Percentiles rank a stretch among this genome's conserved stretches.
Evolutionary conservation across 73 alveolate species (phyloP).

Genomic region (Blepharisma japonicum): DNA sequence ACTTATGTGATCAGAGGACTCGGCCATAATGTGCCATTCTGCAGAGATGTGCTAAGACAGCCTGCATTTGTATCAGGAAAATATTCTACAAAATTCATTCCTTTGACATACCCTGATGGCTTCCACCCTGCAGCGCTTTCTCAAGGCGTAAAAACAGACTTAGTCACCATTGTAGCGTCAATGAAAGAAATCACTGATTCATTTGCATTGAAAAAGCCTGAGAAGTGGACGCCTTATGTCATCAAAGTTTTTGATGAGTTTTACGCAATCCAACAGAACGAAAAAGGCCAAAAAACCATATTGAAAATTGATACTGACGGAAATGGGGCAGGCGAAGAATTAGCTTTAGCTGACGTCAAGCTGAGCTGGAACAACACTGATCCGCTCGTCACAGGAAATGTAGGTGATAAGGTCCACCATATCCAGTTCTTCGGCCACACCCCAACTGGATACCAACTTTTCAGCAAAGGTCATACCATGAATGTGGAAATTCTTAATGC

Average conservation of each 20-base stretch:
- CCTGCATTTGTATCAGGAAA: slow-evolving; percentile 53
- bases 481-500: slow-evolving; percentile 8
- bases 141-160: not conserved
- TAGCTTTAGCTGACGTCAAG: not conserved
- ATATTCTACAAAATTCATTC: slow-evolving; percentile 74
- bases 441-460: not conserved
- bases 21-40: slow-evolving; percentile 74
- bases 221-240: not conserved
- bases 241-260: not conserved
- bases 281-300: not conserved
- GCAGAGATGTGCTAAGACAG: slow-evolving; percentile 64
- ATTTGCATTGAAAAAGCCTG: not conserved
- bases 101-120: slow-evolving; percentile 37
- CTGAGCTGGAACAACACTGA: not conserved
- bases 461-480: not conserved
- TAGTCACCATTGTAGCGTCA: not conserved
- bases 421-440: slow-evolving; percentile 17
- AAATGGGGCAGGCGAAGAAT: not conserved
- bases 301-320: not conserved
- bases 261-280: not conserved
- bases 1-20: slow-evolving; percentile 78
- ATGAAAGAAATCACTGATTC: slow-evolving; percentile 10
- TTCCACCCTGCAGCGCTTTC: slow-evolving; percentile 31
- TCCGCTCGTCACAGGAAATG: not conserved
- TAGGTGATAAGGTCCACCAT: not conserved